phyloP scores from a whole-genome alignment of 2,329 filamentous ascomycete genomes.

The Davidsoniella virescens region DNA sequence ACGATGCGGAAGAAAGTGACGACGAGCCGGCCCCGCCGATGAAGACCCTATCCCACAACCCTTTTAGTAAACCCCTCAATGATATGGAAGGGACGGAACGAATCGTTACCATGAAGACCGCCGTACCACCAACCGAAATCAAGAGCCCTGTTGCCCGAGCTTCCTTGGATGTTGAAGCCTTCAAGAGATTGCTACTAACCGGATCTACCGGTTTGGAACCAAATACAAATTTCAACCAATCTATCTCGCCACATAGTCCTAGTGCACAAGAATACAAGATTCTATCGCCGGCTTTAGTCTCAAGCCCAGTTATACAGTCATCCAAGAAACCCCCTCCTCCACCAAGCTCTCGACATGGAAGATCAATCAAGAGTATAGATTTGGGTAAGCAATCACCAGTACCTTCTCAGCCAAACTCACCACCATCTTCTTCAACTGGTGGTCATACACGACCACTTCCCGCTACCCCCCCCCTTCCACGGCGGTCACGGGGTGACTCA shows the following conservation, averaged over 20 bases:
- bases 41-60: slow-evolving; percentile 19
- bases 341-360: slow-evolving; percentile 60
- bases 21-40: background rate
- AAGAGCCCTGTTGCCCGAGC: slow-evolving; percentile 3
- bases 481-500: slow-evolving; percentile 32
- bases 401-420: slow-evolving; percentile 16
- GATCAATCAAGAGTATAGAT: slow-evolving; percentile 42
- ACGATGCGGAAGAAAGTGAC: slow-evolving; percentile 17
- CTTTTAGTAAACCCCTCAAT: slow-evolving; percentile 39
- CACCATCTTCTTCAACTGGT: slow-evolving; percentile 1
- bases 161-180: slow-evolving; percentile 52
- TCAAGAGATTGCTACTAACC: slow-evolving; percentile 60
- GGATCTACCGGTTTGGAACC: slow-evolving; percentile 35
- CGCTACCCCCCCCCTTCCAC: slow-evolving; percentile 36
- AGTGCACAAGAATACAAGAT: background rate
- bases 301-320: slow-evolving; percentile 15
- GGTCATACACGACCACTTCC: slow-evolving; percentile 20
- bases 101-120: background rate
- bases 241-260: background rate
- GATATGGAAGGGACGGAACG: slow-evolving; percentile 26
- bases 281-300: background rate
- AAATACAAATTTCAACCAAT: background rate
- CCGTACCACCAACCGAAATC: slow-evolving; percentile 11
- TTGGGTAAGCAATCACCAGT: slow-evolving; percentile 19
- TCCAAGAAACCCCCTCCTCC: slow-evolving; percentile 57